Evolutionary conservation across 257 asterid species (phyloP), one percentile per base, ranked within the genome.

Genomic region (Cruciata laevipes): DNA sequence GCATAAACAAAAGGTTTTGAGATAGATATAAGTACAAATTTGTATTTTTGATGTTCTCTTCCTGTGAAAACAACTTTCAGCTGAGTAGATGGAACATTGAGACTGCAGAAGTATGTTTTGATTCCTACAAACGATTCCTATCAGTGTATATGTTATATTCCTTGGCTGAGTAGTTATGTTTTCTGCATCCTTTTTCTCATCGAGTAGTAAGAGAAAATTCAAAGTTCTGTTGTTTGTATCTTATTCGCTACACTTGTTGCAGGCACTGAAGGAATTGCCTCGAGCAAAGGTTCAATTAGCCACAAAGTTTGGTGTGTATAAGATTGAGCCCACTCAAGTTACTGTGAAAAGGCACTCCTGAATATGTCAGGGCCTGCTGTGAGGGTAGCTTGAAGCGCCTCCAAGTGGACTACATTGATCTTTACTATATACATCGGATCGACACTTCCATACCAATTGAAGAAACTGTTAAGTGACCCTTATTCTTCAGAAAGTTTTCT

Each of bases 241-340:
- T 64, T 64, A 23, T 27, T 37, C 44, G 8, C 8, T 35, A 35
- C 58, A 65, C 17, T 38, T 62, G 32, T 74, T 67, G 62, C 80
- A 84, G 94, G 94, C 90, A 55, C 12, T 84, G 67, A 86, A 86
- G 82, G 83, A 80, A 32, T 70, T 84, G 71, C 88, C 88, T 30
- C 77, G 88, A 18, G 94, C 82, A 77, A 82, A 82, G 62, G 69
- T 86, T 63, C 83, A 86, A 73, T 27, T 84, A 40, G 88, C 94
- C 13, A 86, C 94, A 12, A 86, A 86, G 77, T 86, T 86, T 68
- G 94, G 94, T 33, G 64, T 84, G 4, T 60, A 23, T 68, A 65
- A 75, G 67, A 20, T 75, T 14, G 73, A 72, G 32, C 80, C 75
- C 70, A 71, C 76, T 14, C 63, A 77, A 66, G 67, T 78, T 32